A percentile compares a stretch with the other conserved stretches of the same genome.
Conservation (phyloP, 2,329 filamentous ascomycete genomes). For the Pestalotiopsis sp. region DNA sequence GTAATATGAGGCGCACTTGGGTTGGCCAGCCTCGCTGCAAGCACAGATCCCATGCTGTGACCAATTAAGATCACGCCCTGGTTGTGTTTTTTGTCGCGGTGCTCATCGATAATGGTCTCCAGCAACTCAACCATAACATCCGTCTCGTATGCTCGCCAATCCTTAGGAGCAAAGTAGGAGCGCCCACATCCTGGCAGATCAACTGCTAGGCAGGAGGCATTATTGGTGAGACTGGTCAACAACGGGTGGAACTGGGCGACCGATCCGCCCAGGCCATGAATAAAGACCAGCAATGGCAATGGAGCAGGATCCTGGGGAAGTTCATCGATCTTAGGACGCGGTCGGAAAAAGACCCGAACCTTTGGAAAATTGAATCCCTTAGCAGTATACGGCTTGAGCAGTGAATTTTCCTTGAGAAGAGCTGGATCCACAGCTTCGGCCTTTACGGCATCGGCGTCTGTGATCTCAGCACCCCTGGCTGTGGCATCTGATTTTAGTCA, state of each 20-base stretch:
- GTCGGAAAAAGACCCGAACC: slow-evolving; percentile 81
- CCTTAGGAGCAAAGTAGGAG: slow-evolving; percentile 71
- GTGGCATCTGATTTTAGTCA: neutral
- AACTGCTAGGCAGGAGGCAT: slow-evolving; percentile 83
- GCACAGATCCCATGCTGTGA: slow-evolving; percentile 87
- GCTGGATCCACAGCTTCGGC: slow-evolving; percentile 69
- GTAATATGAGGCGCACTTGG: slow-evolving; percentile 48
- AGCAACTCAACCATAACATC: slow-evolving; percentile 77
- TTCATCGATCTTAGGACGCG: slow-evolving; percentile 81
- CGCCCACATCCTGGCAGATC: slow-evolving; percentile 90
- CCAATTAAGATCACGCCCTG: slow-evolving; percentile 82
- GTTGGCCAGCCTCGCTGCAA: slow-evolving; percentile 72
- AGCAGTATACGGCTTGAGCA: slow-evolving; percentile 73
- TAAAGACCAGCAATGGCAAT: slow-evolving; percentile 83
- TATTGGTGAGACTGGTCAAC: slow-evolving; percentile 78
- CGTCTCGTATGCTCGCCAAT: slow-evolving; percentile 79
- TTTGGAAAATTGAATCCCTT: slow-evolving; percentile 69
- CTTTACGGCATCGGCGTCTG: slow-evolving; percentile 28
- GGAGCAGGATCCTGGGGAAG: slow-evolving; percentile 74
- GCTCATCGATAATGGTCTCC: slow-evolving; percentile 71
- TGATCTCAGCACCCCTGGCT: neutral
- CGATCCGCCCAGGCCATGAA: slow-evolving; percentile 93
- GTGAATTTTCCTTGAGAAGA: slow-evolving; percentile 78
- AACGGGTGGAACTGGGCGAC: slow-evolving; percentile 85
- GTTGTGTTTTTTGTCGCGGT: slow-evolving; percentile 72